phyloP scores from a whole-genome alignment of 306 rosid genomes.

The Lupinus albus region DNA sequence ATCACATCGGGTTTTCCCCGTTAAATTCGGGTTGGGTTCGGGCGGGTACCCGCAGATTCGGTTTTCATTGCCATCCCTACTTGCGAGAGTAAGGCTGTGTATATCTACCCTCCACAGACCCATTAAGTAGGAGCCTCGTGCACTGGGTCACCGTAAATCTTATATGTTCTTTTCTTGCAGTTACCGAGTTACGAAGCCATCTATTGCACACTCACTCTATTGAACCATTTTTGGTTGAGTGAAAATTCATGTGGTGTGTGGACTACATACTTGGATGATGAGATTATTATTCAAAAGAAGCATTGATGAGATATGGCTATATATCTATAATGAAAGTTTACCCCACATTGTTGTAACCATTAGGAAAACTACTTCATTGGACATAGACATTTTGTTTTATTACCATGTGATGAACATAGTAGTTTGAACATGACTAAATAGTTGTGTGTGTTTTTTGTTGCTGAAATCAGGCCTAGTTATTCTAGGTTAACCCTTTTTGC shows the following conservation, averaged over 20 bases:
- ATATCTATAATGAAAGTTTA: slow-evolving; percentile 19
- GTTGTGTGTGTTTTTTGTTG: slow-evolving; percentile 35
- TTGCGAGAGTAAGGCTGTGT: too few relatives aligned
- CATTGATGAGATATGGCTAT: slow-evolving; percentile 25
- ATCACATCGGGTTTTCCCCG: too few relatives aligned
- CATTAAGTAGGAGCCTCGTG: too few relatives aligned
- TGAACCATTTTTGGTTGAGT: slow-evolving; percentile 23
- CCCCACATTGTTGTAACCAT: slow-evolving; percentile 36
- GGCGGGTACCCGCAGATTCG: too few relatives aligned
- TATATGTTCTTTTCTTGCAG: slow-evolving; percentile 42
- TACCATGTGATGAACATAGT: slow-evolving; percentile 35
- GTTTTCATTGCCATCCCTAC: too few relatives aligned
- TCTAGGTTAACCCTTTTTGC: slow-evolving; percentile 6
- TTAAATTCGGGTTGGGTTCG: too few relatives aligned
- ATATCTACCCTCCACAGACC: too few relatives aligned
- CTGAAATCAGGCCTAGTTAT: neutral
- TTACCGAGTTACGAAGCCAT: slow-evolving; percentile 34
- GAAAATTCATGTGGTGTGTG: slow-evolving; percentile 10
- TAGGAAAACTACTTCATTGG: slow-evolving; percentile 22
- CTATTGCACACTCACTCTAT: slow-evolving; percentile 32
- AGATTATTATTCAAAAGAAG: slow-evolving; percentile 18
- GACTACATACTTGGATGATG: slow-evolving; percentile 37
- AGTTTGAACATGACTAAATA: slow-evolving; percentile 18
- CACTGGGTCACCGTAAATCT: neutral
- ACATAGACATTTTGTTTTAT: slow-evolving; percentile 41